phyloP scores from a whole-genome alignment of 1,139 yeast genomes.

The Hemisphaericaspora subhashii region DNA sequence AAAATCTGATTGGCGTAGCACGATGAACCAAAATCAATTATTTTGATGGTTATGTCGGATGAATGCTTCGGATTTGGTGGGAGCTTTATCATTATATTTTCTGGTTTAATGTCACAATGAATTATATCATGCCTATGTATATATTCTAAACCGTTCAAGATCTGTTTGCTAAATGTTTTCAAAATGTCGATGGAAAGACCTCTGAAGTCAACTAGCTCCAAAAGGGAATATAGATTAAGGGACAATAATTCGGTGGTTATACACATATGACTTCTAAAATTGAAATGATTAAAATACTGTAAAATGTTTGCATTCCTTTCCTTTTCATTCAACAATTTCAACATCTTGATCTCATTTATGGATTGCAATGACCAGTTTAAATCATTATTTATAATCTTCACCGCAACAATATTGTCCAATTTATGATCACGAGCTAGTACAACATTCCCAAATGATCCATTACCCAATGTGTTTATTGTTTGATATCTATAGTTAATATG shows the following conservation, averaged over 20 bases:
- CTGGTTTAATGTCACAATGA: constrained; percentile 81
- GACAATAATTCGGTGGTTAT: constrained; percentile 75
- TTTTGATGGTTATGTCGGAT: constrained; percentile 39
- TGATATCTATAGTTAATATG: constrained; percentile 79
- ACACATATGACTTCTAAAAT: constrained; percentile 81
- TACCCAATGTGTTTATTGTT: constrained; percentile 60
- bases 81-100: constrained; percentile 55
- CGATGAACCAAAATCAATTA: constrained; percentile 70
- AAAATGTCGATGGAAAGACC: constrained; percentile 62
- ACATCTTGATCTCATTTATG: constrained; percentile 70
- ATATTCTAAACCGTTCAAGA: constrained; percentile 59
- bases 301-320: constrained; percentile 31
- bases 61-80: constrained; percentile 23
- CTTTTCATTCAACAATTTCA: constrained; percentile 44
- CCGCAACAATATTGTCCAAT: constrained; percentile 56
- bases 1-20: constrained; percentile 47
- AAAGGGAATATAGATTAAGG: constrained; percentile 63
- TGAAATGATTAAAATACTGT: constrained; percentile 67
- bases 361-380: constrained; percentile 79
- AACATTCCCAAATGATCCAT: constrained; percentile 86
- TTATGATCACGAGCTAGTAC: constrained; percentile 71
- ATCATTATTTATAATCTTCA: constrained; percentile 75
- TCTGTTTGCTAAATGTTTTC: constrained; percentile 51
- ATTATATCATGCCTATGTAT: constrained; percentile 59
- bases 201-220: constrained; percentile 58